These are phyloP conservation scores for Cystobasidium sp. DNA, from an alignment of 1,284 basidiomycete genomes.

Conservation along the genomic window DNA sequence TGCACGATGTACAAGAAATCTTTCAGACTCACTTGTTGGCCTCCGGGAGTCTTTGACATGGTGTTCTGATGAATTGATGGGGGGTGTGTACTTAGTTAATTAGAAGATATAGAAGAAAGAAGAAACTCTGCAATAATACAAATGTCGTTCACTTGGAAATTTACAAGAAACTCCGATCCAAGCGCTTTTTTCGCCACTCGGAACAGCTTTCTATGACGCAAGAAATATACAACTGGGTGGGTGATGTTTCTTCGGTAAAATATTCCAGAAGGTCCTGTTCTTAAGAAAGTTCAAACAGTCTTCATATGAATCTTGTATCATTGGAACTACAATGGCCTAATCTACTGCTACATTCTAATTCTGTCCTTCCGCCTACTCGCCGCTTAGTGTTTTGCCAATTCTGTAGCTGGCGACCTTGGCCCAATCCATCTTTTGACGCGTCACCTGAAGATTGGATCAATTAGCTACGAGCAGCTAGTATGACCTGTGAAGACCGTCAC, in stretches of 20 bases:
- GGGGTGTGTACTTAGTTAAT: too few species aligned
- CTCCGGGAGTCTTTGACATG: conserved; percentile 44
- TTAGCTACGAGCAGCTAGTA: conserved; percentile 41
- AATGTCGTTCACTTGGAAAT: too few species aligned
- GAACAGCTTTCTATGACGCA: too few species aligned
- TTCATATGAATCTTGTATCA: background rate
- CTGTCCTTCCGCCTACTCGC: conserved; percentile 10
- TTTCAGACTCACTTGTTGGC: conserved; percentile 33
- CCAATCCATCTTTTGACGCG: conserved; percentile 87
- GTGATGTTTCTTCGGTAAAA: too few species aligned
- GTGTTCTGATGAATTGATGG: background rate
- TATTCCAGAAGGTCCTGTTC: too few species aligned
- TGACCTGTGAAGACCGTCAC: conserved; percentile 59
- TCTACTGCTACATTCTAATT: background rate
- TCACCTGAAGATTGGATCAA: background rate
- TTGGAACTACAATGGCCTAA: background rate
- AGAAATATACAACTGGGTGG: too few species aligned
- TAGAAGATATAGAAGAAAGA: background rate
- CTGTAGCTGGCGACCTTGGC: conserved; percentile 84
- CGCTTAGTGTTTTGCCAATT: conserved; percentile 73
- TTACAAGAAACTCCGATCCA: too few species aligned
- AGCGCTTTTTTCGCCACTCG: too few species aligned
- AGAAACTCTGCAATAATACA: background rate
- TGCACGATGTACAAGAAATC: background rate
- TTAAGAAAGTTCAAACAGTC: too few species aligned